A percentile compares a stretch with the other conserved stretches of the same genome.
Evolutionary conservation across 345 rosid genomes (phyloP).

Genomic region (Aethionema arabicum): DNA sequence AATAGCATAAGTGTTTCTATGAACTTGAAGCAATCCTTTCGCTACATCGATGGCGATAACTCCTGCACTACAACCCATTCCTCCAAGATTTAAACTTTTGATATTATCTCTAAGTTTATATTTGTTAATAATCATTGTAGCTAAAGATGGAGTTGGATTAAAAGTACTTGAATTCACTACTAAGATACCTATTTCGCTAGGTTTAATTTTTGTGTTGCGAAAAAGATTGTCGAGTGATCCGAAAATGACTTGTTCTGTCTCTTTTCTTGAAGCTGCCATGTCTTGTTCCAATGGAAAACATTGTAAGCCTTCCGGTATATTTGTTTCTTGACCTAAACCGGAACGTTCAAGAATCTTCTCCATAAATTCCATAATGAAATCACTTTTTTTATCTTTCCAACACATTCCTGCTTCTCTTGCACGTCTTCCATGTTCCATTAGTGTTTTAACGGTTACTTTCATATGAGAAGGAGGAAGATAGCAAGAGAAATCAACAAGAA

Average conservation of each 20-base stretch:
- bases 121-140: constrained; percentile 43
- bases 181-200: constrained; percentile 66
- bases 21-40: constrained; percentile 45
- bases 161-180: constrained; percentile 38
- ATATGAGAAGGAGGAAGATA: constrained; percentile 69
- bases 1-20: constrained; percentile 52
- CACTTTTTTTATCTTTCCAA: constrained; percentile 60
- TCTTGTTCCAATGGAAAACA: constrained; percentile 72
- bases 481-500: constrained; percentile 69
- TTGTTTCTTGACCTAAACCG: constrained; percentile 90
- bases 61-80: constrained; percentile 64
- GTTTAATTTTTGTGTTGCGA: constrained; percentile 61
- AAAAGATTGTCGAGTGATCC: constrained; percentile 81
- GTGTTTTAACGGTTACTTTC: constrained; percentile 49
- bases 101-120: constrained; percentile 51
- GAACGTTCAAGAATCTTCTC: constrained; percentile 79
- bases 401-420: constrained; percentile 79
- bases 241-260: constrained; percentile 87
- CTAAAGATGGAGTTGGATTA: constrained; percentile 49
- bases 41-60: constrained; percentile 54
- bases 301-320: constrained; percentile 72
- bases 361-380: constrained; percentile 60
- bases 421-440: constrained; percentile 75
- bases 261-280: constrained; percentile 85
- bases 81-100: constrained; percentile 49